Evolutionary conservation across 352 stramenopile genomes (phyloP).

Genomic region (Phytophthora parvispora): DNA sequence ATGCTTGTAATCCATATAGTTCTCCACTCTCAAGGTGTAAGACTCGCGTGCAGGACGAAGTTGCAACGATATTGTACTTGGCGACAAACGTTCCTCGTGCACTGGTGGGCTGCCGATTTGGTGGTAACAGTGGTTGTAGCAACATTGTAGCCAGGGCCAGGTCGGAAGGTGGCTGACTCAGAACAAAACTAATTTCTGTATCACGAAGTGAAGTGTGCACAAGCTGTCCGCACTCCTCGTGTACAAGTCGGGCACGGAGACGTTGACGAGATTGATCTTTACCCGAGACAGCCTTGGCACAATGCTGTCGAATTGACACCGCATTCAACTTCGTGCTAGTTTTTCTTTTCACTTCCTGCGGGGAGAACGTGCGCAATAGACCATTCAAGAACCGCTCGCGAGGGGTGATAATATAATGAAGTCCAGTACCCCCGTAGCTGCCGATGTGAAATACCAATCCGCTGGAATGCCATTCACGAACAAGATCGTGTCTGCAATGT

Average conservation of each 20-base stretch:
- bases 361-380: not conserved
- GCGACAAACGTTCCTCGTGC: constrained; percentile 56
- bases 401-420: constrained; percentile 4
- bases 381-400: too few relatives aligned
- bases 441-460: constrained; percentile 76
- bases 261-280: constrained; percentile 15
- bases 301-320: constrained; percentile 27
- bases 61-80: constrained; percentile 60
- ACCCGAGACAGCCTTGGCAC: constrained; percentile 44
- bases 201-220: constrained; percentile 56
- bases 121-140: constrained; percentile 54
- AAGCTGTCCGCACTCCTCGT: constrained; percentile 57
- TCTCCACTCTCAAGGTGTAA: constrained; percentile 34
- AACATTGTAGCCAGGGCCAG: constrained; percentile 58
- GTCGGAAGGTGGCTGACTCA: constrained; percentile 56
- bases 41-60: constrained; percentile 54
- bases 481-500: constrained; percentile 69
- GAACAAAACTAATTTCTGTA: constrained; percentile 62
- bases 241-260: constrained; percentile 14
- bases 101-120: constrained; percentile 37
- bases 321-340: constrained; percentile 26
- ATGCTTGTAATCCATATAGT: constrained; percentile 44
- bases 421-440: constrained; percentile 48
- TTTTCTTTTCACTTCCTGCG: constrained; percentile 66
- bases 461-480: constrained; percentile 48